phyloP scores from a whole-genome alignment of 106 monocot genomes.

The Xerophyta viscosa region DNA sequence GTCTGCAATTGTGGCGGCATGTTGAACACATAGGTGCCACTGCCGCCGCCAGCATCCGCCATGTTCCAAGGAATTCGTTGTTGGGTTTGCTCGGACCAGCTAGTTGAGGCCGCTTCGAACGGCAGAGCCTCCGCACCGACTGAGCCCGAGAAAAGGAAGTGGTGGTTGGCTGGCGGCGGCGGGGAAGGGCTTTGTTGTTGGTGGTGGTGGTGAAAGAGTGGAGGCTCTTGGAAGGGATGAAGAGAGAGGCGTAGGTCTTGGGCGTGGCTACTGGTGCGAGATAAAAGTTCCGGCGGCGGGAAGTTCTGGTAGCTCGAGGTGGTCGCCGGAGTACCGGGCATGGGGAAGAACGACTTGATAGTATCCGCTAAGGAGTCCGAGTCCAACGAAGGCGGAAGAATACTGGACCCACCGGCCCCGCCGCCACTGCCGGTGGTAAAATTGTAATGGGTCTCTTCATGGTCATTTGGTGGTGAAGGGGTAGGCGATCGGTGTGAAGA shows the following conservation, averaged over 20 bases:
- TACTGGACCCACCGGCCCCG: conserved; percentile 10
- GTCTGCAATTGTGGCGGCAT: conserved; percentile 44
- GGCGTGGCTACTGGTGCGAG: conserved; percentile 28
- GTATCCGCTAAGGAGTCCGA: conserved; percentile 62
- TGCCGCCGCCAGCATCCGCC: conserved; percentile 26
- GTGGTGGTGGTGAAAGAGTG: conserved; percentile 28
- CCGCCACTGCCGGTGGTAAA: no score
- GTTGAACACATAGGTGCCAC: conserved; percentile 27
- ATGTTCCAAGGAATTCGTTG: conserved; percentile 44
- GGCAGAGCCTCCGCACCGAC: conserved; percentile 4
- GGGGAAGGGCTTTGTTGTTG: not conserved
- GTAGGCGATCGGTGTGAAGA: no score
- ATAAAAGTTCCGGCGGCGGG: conserved; percentile 42
- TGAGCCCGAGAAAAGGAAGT: not conserved
- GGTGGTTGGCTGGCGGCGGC: conserved; percentile 5
- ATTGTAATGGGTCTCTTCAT: no score
- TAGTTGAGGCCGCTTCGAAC: conserved; percentile 12
- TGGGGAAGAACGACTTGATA: conserved; percentile 54
- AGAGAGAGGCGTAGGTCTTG: conserved; percentile 69
- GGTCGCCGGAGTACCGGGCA: conserved; percentile 19
- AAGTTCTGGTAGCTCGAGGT: conserved; percentile 40
- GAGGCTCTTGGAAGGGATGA: conserved; percentile 64
- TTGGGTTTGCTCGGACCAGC: conserved; percentile 45
- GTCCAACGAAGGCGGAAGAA: conserved; percentile 50
- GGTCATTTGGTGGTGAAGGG: not conserved